Conservation (phyloP, 257 asterid genomes). For the Nicotiana obtusifolia region DNA sequence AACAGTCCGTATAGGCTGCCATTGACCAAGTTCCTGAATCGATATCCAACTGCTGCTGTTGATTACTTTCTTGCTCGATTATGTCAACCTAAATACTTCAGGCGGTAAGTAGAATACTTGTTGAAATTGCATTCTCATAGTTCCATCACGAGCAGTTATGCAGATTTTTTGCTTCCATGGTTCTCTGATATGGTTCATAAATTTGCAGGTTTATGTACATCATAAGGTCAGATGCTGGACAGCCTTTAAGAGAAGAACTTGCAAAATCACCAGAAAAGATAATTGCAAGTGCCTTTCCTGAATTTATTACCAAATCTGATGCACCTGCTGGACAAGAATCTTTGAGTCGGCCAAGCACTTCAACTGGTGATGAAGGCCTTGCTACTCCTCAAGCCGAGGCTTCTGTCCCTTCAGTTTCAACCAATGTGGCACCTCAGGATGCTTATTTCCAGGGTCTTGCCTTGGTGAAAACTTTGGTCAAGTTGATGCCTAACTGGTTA, state of each 20-base stretch:
- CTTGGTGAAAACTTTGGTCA: slow-evolving; percentile 81
- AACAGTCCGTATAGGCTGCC: slow-evolving; percentile 98
- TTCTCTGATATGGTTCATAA: slow-evolving; percentile 12
- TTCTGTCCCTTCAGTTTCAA: slow-evolving; percentile 45
- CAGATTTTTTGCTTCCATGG: slow-evolving; percentile 12
- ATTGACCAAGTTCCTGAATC: slow-evolving; percentile 88
- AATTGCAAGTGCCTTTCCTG: slow-evolving; percentile 89
- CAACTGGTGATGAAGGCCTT: slow-evolving; percentile 49
- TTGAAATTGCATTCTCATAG: slow-evolving; percentile 1
- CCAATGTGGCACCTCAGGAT: slow-evolving; percentile 53
- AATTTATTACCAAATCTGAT: slow-evolving; percentile 51
- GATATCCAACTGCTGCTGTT: slow-evolving; percentile 85
- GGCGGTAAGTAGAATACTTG: slow-evolving; percentile 54
- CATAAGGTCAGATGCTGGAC: slow-evolving; percentile 96
- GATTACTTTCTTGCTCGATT: slow-evolving; percentile 91
- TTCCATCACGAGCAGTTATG: slow-evolving; percentile 11
- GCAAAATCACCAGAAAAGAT: slow-evolving; percentile 97
- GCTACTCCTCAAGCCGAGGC: slow-evolving; percentile 59
- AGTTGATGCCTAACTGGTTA: slow-evolving; percentile 97
- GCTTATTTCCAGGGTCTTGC: slow-evolving; percentile 99
- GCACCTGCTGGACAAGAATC: slow-evolving; percentile 51
- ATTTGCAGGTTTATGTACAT: slow-evolving; percentile 89
- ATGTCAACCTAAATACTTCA: slow-evolving; percentile 77
- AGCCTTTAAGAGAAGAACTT: slow-evolving; percentile 95
- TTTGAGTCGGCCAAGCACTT: slow-evolving; percentile 44